Evolutionary conservation across 1,284 basidiomycete species (phyloP), one percentile per base, ranked within the genome.

Genomic region (Stygiomarasmius scandens): DNA sequence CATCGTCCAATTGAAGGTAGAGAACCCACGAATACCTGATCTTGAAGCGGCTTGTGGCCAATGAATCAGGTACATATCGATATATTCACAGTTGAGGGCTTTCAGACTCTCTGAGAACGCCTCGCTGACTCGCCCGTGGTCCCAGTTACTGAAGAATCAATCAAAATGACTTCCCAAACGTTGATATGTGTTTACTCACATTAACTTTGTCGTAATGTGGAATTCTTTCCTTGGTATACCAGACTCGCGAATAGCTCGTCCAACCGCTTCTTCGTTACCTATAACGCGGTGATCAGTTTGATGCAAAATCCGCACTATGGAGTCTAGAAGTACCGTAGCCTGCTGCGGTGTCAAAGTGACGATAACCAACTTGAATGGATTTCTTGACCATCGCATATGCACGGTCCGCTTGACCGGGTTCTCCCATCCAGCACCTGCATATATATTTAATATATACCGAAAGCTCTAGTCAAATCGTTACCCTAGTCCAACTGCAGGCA

Each of bases 11-110:
- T 12, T 8, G 16, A 41, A 12, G 16, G 16, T 19, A 8, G 16
- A n/a, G 38, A 41, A 41, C 6, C 20, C 14, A 47, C n/a, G 48
- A 36, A 12, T 25, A 48, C 54, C 45, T 46, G 53, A 25, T 27
- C 48, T 12, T 5, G 41, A 20, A 19, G 20, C 9, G 23, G 65
- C 70, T 47, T 66, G 65, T 63, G 80, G 79, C 84, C 85, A 88
- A 71, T 90, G 87, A 69, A 90, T 78, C 22, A 91, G 77, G 70
- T 86, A 91, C 24, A 91, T 70, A 66, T 91, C 88, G 55, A 91
- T 77, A 69, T 90, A 90, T 24, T 78, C 83, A 38, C 82, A 61
- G 32, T 77, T 78, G n/a, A 91, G 78, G 61, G 79, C 76, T 56
- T 78, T 71, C 25, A 91, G 73, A 12, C 82, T 84, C 52, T 75